Percentiles rank a stretch among this genome's conserved stretches.
Conservation (phyloP, 75 land plant genomes). For the Gnetum montanum region DNA sequence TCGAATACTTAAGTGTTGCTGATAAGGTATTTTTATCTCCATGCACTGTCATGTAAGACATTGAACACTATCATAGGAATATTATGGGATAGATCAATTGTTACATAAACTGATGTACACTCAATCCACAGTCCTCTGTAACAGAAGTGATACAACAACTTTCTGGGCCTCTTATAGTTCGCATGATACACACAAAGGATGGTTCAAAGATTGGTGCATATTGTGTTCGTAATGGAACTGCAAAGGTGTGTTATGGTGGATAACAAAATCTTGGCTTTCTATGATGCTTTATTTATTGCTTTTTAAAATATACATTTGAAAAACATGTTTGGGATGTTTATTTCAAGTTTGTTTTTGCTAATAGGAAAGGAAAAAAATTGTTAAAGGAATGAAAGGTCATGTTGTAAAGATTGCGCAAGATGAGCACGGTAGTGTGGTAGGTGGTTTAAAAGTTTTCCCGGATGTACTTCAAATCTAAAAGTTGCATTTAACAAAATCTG, state of each 20-base stretch:
- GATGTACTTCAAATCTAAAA: not conserved
- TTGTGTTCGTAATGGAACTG: conserved; percentile 71
- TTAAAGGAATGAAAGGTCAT: conserved; percentile 86
- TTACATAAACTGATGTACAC: conserved; percentile 4
- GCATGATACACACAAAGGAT: conserved; percentile 90
- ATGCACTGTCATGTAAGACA: not conserved
- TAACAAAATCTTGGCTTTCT: too few species aligned
- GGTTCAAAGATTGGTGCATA: conserved; percentile 81
- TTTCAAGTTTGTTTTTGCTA: not conserved
- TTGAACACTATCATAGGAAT: too few species aligned
- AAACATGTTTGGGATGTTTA: not conserved
- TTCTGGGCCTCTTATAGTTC: conserved; percentile 68
- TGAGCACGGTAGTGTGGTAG: conserved; percentile 70
- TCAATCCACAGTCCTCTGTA: conserved; percentile 47
- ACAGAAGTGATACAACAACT: conserved; percentile 72
- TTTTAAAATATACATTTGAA: not conserved
- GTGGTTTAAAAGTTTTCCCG: conserved; percentile 11
- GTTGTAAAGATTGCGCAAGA: conserved; percentile 67
- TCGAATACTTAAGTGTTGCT: conserved; percentile 76
- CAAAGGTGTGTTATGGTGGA: conserved; percentile 79
- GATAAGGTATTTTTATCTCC: conserved; percentile 61
- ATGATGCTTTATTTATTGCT: not conserved
- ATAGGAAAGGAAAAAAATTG: conserved; percentile 92
- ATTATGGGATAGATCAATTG: too few species aligned
- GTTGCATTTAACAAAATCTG: too few species aligned